phyloP scores from a whole-genome alignment of 2,329 filamentous ascomycete species.

The Trichoderma polysporum region DNA sequence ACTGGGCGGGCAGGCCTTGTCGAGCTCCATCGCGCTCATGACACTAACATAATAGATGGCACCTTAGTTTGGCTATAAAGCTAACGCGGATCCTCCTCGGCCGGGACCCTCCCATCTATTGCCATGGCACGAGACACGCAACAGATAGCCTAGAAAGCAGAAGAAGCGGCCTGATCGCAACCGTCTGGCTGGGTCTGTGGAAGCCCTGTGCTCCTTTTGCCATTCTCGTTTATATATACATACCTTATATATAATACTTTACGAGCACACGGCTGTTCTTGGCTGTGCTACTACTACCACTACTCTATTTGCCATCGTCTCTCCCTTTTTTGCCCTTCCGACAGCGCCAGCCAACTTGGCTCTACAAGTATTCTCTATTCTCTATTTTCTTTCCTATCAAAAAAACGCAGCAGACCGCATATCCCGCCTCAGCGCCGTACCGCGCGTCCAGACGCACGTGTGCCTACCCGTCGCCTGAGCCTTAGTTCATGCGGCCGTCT shows the following conservation, averaged over 20 bases:
- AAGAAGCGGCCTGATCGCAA: background rate
- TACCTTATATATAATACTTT: no score
- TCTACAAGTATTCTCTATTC: background rate
- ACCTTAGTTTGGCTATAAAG: constrained; percentile 37
- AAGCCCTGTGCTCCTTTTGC: background rate
- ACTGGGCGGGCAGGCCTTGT: constrained; percentile 17
- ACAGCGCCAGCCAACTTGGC: no score
- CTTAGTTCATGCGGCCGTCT: constrained; percentile 13
- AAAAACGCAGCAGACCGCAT: constrained; percentile 1
- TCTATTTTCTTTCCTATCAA: background rate
- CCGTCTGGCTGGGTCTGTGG: background rate
- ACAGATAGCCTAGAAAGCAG: constrained; percentile 29
- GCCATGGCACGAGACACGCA: constrained; percentile 46
- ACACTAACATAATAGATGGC: constrained; percentile 13
- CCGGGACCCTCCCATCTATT: constrained; percentile 33
- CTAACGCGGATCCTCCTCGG: constrained; percentile 38
- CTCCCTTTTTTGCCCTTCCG: no score
- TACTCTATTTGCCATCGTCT: no score
- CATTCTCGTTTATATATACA: background rate
- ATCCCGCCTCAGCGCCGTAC: constrained; percentile 10
- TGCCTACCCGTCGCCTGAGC: constrained; percentile 6
- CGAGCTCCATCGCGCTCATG: constrained; percentile 25
- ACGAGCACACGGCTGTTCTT: no score
- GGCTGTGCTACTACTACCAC: no score
- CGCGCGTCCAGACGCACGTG: constrained; percentile 1